Conservation (phyloP, 768 basidiomycete genomes). For the Russula griseocarnosa region DNA sequence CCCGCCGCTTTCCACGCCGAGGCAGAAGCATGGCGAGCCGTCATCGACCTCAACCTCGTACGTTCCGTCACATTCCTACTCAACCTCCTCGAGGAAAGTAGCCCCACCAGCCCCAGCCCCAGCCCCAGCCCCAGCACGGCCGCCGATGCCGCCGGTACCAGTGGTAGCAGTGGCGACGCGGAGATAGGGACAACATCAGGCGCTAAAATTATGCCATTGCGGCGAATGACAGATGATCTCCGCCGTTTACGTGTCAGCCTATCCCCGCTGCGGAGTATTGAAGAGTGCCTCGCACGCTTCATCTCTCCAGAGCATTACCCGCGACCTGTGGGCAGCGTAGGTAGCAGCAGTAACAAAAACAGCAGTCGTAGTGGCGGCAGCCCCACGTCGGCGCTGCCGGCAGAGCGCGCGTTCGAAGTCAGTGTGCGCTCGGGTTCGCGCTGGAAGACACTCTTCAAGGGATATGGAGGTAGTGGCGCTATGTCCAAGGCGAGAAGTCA, state of each 20-base stretch:
- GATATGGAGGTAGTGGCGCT: constrained; percentile 15
- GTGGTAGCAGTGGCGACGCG: constrained; percentile 1
- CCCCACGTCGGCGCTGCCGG: constrained; percentile 26
- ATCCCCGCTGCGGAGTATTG: constrained; percentile 53
- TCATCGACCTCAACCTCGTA: constrained; percentile 66
- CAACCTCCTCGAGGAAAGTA: constrained; percentile 35
- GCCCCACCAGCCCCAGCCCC: neutral
- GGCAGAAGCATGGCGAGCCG: constrained; percentile 56
- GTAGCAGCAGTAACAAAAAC: constrained; percentile 3
- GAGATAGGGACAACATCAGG: constrained; percentile 12
- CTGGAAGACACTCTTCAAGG: constrained; percentile 48
- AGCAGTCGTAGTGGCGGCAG: neutral
- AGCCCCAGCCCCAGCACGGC: neutral
- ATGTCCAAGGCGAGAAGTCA: constrained; percentile 18
- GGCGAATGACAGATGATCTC: constrained; percentile 34
- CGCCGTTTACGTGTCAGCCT: constrained; percentile 48
- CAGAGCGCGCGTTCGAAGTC: constrained; percentile 46
- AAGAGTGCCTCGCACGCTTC: constrained; percentile 45
- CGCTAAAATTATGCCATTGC: constrained; percentile 23
- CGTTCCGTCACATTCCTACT: constrained; percentile 48
- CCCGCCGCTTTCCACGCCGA: constrained; percentile 57
- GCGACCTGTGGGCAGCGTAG: constrained; percentile 19
- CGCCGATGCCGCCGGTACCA: neutral
- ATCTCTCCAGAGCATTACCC: constrained; percentile 37
- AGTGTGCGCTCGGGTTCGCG: constrained; percentile 44